A percentile compares a stretch with the other conserved stretches of the same genome.
Evolutionary conservation across 805 yeast genomes (phyloP).

Genomic region (Spathaspora hagerdaliae): DNA sequence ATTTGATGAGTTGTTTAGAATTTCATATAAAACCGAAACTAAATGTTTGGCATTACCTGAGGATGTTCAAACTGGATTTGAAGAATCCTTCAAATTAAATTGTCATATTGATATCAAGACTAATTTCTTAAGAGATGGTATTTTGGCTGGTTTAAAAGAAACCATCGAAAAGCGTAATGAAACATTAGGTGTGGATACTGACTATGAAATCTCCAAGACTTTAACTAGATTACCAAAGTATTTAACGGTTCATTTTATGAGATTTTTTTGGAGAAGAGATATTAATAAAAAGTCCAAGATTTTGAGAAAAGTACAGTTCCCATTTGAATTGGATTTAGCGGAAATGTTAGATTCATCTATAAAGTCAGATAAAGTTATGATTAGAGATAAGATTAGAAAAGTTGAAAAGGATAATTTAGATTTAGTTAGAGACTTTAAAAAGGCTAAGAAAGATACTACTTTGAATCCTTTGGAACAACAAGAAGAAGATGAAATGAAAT

Average conservation of each 20-base stretch:
- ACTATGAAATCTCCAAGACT: constrained; percentile 55
- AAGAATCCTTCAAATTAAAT: constrained; percentile 68
- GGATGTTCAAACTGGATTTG: constrained; percentile 18
- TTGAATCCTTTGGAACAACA: constrained; percentile 52
- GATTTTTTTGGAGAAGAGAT: constrained; percentile 95
- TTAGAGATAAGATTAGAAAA: constrained; percentile 73
- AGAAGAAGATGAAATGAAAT: constrained; percentile 50
- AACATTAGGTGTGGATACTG: constrained; percentile 65
- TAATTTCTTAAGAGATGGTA: constrained; percentile 84
- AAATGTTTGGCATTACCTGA: constrained; percentile 53
- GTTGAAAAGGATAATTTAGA: constrained; percentile 73
- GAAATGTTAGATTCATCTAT: constrained; percentile 82
- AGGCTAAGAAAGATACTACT: constrained; percentile 36
- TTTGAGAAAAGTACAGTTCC: constrained; percentile 90
- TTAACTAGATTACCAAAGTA: constrained; percentile 82
- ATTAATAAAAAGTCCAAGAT: constrained; percentile 89
- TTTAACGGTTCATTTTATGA: constrained; percentile 84
- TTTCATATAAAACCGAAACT: constrained; percentile 59
- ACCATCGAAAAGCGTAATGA: constrained; percentile 73
- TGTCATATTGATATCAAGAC: constrained; percentile 87
- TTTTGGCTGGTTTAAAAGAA: constrained; percentile 70
- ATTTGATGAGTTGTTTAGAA: constrained; percentile 55
- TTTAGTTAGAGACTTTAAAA: constrained; percentile 67
- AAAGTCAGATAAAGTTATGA: constrained; percentile 58
- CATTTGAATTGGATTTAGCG: constrained; percentile 84